phyloP scores from a whole-genome alignment of 495 filamentous ascomycete species.

The Aspergillus leporis region DNA sequence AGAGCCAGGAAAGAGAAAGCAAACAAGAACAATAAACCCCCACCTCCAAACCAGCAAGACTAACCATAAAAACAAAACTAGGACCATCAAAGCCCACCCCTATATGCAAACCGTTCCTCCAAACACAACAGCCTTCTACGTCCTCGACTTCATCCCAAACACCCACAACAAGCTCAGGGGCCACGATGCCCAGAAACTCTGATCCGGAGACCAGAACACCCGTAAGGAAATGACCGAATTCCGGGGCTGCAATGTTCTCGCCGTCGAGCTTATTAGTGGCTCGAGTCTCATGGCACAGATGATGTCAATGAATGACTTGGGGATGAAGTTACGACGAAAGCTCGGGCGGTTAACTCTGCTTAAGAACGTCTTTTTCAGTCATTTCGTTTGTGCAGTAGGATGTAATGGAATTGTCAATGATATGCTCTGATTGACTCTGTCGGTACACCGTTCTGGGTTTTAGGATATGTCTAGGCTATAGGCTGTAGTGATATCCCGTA shows the following conservation, averaged over 20 bases:
- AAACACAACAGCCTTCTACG: conserved; percentile 37
- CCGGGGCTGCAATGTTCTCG: conserved; percentile 32
- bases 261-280: conserved; percentile 28
- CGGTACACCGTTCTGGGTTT: too few species aligned
- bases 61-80: conserved; percentile 9
- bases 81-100: conserved; percentile 25
- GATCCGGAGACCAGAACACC: conserved; percentile 22
- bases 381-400: neutral
- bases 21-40: too few species aligned
- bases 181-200: conserved; percentile 29
- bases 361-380: neutral
- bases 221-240: conserved; percentile 23
- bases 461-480: too few species aligned
- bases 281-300: conserved; percentile 24
- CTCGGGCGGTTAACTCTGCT: conserved; percentile 15
- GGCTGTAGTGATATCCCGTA: too few species aligned
- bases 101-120: conserved; percentile 27
- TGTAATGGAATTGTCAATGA: neutral
- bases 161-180: conserved; percentile 27
- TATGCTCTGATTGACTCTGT: too few species aligned
- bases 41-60: conserved; percentile 5
- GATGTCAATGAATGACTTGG: conserved; percentile 29
- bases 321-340: conserved; percentile 26
- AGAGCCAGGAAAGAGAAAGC: too few species aligned
- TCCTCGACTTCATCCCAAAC: conserved; percentile 35